Percentiles rank a stretch among this genome's conserved stretches.
Evolutionary conservation across 139 green algal species (phyloP).

Genomic region (Chlamydomonas incerta): DNA sequence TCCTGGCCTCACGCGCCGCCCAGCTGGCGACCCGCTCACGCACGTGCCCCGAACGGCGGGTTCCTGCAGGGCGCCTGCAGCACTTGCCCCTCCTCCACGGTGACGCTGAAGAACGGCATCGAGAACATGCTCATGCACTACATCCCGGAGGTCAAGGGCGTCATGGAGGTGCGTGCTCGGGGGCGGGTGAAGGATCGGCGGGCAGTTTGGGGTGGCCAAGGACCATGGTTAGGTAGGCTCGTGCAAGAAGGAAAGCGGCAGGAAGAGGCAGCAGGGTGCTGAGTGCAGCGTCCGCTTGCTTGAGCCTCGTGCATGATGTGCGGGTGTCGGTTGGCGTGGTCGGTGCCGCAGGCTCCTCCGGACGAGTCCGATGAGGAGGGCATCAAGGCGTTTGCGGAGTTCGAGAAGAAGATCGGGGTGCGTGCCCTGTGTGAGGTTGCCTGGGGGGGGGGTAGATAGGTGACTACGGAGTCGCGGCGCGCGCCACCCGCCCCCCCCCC

Average conservation of each 20-base stretch:
- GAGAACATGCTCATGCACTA: slow-evolving; percentile 99
- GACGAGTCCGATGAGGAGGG: slow-evolving; percentile 82
- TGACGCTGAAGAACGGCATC: slow-evolving; percentile 98
- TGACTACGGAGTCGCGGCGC: no score
- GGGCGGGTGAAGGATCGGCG: neutral
- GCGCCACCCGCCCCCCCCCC: no score
- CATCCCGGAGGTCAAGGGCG: slow-evolving; percentile 87
- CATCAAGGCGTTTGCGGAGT: slow-evolving; percentile 75
- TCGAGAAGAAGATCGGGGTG: slow-evolving; percentile 68
- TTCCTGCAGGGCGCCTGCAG: slow-evolving; percentile 83
- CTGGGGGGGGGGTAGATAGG: no score
- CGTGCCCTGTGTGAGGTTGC: neutral
- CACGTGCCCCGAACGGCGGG: neutral
- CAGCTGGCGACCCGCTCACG: no score
- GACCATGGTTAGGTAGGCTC: neutral
- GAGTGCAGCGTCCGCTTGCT: neutral
- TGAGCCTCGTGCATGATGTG: neutral
- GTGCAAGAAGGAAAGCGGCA: neutral
- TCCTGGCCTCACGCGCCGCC: no score
- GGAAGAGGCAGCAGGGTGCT: no score
- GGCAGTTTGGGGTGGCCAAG: neutral
- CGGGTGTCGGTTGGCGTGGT: neutral
- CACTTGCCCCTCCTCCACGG: slow-evolving; percentile 94
- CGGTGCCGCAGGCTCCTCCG: slow-evolving; percentile 72
- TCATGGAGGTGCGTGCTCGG: slow-evolving; percentile 62